Conservation (phyloP, 129 eudicot species). For the Artemisia annua region DNA sequence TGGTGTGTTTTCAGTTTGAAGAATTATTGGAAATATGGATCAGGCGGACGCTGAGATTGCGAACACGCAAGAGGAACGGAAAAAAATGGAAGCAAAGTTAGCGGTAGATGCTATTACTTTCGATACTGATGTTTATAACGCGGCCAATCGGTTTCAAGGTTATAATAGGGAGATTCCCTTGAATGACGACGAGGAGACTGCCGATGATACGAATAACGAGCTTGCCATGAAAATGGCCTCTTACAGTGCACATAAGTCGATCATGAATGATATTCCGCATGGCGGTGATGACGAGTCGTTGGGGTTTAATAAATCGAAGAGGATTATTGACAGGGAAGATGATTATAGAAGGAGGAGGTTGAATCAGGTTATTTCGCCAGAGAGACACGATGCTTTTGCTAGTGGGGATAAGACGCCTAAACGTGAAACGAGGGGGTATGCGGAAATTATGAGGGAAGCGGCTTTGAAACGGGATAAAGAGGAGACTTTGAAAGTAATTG, state of each 20-base stretch:
- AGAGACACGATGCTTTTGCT: constrained; percentile 87
- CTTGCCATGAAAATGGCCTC: constrained; percentile 73
- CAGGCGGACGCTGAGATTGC: constrained; percentile 68
- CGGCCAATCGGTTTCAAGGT: constrained; percentile 52
- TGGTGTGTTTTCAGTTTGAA: constrained; percentile 25
- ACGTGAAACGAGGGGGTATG: constrained; percentile 77
- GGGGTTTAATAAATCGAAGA: constrained; percentile 54
- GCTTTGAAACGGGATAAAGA: constrained; percentile 79
- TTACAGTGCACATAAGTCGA: constrained; percentile 78
- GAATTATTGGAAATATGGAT: constrained; percentile 32
- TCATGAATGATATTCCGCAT: constrained; percentile 60
- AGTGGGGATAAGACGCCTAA: constrained; percentile 91
- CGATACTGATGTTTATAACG: constrained; percentile 78
- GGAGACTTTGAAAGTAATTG: constrained; percentile 70
- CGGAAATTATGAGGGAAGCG: constrained; percentile 92
- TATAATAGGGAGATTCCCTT: constrained; percentile 73
- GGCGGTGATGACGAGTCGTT: constrained; percentile 52
- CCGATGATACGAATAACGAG: constrained; percentile 60
- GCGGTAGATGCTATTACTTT: constrained; percentile 60
- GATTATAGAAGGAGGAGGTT: constrained; percentile 80
- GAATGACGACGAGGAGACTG: constrained; percentile 74
- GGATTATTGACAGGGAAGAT: constrained; percentile 81
- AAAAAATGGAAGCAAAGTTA: constrained; percentile 76
- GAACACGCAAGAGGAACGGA: constrained; percentile 82
- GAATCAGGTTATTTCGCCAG: constrained; percentile 82